These are phyloP conservation scores for Steccherinum ochraceum DNA, from an alignment of 768 basidiomycete species.

Conservation along the genomic window DNA sequence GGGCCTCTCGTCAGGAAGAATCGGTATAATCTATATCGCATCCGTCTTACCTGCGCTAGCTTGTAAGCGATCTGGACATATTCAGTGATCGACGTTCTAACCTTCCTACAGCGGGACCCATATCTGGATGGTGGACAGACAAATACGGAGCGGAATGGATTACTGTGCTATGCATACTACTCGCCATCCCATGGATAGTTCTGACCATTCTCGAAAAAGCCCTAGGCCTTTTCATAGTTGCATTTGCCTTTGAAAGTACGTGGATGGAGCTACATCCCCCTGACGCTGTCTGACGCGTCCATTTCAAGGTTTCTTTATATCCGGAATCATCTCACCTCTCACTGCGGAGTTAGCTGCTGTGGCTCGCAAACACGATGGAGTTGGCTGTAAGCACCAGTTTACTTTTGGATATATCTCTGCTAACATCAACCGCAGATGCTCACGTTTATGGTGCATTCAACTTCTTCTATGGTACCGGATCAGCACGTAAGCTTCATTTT, in stretches of 20 bases:
- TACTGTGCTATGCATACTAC: constrained; percentile 37
- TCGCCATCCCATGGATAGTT: constrained; percentile 61
- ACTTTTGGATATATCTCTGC: background rate
- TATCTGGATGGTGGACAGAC: constrained; percentile 57
- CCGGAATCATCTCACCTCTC: constrained; percentile 53
- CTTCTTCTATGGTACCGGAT: constrained; percentile 60
- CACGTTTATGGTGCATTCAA: constrained; percentile 76
- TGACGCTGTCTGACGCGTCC: background rate
- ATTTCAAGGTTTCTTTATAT: constrained; percentile 51
- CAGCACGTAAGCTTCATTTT: constrained; percentile 38
- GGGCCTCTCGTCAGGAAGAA: constrained; percentile 28
- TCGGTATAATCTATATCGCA: constrained; percentile 65
- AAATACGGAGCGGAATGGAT: constrained; percentile 51
- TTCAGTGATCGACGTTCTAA: constrained; percentile 2
- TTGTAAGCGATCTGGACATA: constrained; percentile 35
- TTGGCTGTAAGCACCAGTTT: constrained; percentile 50
- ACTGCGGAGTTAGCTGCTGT: constrained; percentile 64
- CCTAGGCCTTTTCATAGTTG: constrained; percentile 42
- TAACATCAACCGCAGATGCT: constrained; percentile 40
- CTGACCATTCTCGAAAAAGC: constrained; percentile 40
- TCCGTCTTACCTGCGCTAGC: constrained; percentile 57
- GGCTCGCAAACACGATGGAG: constrained; percentile 47
- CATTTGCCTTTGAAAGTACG: constrained; percentile 52
- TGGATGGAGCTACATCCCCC: too few species aligned
- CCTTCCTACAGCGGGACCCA: constrained; percentile 39